These are phyloP conservation scores for Crepidotus variabilis DNA, from an alignment of 768 basidiomycete genomes.

Conservation along the genomic window DNA sequence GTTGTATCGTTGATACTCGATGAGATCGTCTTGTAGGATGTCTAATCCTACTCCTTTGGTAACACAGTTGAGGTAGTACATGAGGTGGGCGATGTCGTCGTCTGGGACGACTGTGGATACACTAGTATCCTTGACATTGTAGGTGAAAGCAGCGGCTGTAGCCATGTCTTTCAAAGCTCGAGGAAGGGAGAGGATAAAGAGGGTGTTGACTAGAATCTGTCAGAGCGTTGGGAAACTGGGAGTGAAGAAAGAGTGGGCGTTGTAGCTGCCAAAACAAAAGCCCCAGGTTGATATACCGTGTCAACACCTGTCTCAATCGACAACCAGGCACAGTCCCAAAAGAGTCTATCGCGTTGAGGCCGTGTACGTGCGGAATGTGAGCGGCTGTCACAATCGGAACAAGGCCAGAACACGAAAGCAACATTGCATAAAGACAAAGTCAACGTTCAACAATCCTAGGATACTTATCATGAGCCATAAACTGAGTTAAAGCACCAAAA, in stretches of 20 bases:
- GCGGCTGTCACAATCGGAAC: background rate
- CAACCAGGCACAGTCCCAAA: background rate
- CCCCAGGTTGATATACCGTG: background rate
- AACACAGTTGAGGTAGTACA: constrained; percentile 20
- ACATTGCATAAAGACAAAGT: background rate
- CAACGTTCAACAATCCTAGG: too few species aligned
- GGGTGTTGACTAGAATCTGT: background rate
- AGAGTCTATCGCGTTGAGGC: background rate
- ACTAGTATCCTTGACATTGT: constrained; percentile 9
- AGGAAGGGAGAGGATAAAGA: background rate
- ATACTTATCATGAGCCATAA: too few species aligned
- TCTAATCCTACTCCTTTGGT: constrained; percentile 15
- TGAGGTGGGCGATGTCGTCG: constrained; percentile 16
- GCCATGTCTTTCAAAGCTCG: constrained; percentile 3
- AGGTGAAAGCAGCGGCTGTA: constrained; percentile 7
- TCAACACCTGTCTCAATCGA: background rate
- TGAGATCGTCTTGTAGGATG: constrained; percentile 15
- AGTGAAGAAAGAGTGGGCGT: background rate
- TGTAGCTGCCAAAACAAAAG: background rate
- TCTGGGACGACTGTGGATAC: constrained; percentile 11
- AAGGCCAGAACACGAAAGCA: background rate
- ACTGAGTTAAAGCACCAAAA: too few species aligned
- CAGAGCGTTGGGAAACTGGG: background rate
- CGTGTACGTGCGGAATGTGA: background rate
- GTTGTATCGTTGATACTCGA: constrained; percentile 11